Conservation (phyloP, 768 basidiomycete genomes). For the Phaeotremella fagi region DNA sequence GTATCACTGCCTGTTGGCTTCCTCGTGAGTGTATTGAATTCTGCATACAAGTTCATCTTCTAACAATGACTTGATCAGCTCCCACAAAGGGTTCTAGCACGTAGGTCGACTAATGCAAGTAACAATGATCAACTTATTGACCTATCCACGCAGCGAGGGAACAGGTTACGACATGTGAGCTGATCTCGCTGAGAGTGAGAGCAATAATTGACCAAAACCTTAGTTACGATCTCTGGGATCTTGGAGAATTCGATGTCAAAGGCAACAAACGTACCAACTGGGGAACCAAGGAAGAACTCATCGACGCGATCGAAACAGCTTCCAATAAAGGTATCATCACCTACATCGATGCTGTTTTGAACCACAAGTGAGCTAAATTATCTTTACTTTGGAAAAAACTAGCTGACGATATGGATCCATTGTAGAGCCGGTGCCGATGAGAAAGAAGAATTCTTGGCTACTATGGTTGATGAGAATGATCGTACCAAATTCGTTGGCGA, state of each 20-base stretch:
- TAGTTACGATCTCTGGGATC: constrained; percentile 46
- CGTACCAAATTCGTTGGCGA: constrained; percentile 61
- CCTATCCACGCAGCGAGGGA: constrained; percentile 27
- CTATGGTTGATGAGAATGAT: constrained; percentile 66
- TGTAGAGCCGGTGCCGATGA: constrained; percentile 72
- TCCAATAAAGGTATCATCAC: constrained; percentile 66
- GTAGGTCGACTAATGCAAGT: constrained; percentile 13
- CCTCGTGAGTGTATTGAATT: constrained; percentile 36
- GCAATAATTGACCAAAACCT: neutral
- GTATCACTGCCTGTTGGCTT: constrained; percentile 51
- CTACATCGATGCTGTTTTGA: constrained; percentile 81
- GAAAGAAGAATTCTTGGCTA: constrained; percentile 63
- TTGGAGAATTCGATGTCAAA: constrained; percentile 50
- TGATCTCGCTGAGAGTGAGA: neutral
- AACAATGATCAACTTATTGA: neutral
- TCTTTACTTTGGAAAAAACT: no score
- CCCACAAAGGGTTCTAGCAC: constrained; percentile 46
- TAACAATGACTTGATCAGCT: constrained; percentile 12
- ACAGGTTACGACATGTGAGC: constrained; percentile 48
- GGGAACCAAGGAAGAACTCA: constrained; percentile 77
- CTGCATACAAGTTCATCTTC: neutral
- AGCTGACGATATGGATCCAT: constrained; percentile 55
- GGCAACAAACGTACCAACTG: constrained; percentile 61
- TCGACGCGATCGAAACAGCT: constrained; percentile 66
- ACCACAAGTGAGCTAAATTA: constrained; percentile 63